These are phyloP conservation scores for Malus fusca DNA, from an alignment of 306 rosid species.

Conservation along the genomic window DNA sequence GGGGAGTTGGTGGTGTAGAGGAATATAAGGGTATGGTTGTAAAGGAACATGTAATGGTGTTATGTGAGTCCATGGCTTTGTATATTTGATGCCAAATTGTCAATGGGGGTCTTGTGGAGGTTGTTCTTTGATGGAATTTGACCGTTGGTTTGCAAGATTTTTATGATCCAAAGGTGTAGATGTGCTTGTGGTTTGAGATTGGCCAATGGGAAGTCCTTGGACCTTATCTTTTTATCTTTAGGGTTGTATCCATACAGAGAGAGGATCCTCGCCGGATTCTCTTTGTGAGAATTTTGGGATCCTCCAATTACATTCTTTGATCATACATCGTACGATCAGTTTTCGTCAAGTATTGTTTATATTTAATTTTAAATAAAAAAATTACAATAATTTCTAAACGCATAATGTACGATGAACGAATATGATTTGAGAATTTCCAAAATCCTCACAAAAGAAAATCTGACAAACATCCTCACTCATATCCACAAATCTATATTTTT, in stretches of 20 bases:
- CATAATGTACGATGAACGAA: rapidly evolving
- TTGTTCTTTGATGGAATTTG: slow-evolving; percentile 7
- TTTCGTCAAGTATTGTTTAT: rapidly evolving
- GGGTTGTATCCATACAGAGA: slow-evolving; percentile 27
- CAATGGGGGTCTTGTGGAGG: slow-evolving; percentile 46
- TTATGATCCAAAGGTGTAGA: slow-evolving; percentile 40
- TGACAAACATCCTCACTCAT: not conserved
- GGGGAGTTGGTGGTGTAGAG: not conserved
- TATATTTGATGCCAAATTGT: slow-evolving; percentile 22
- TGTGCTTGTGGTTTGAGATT: slow-evolving; percentile 9
- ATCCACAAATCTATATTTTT: slow-evolving; percentile 50
- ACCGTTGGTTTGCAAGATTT: slow-evolving; percentile 40
- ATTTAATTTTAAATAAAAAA: no score
- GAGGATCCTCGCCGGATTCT: rapidly evolving
- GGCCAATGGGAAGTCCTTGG: slow-evolving; percentile 25
- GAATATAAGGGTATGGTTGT: not conserved
- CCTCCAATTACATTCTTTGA: rapidly evolving
- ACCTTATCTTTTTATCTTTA: slow-evolving; percentile 82
- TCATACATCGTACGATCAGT: rapidly evolving
- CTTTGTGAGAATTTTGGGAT: no score
- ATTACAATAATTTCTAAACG: rapidly evolving
- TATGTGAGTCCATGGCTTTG: slow-evolving; percentile 32
- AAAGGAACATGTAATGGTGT: slow-evolving; percentile 9
- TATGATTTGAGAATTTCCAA: rapidly evolving
- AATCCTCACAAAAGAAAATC: rapidly evolving